Evolutionary conservation across 345 rosid species (phyloP), one percentile per base, ranked within the genome.

Genomic region (Lepidium africanum): DNA sequence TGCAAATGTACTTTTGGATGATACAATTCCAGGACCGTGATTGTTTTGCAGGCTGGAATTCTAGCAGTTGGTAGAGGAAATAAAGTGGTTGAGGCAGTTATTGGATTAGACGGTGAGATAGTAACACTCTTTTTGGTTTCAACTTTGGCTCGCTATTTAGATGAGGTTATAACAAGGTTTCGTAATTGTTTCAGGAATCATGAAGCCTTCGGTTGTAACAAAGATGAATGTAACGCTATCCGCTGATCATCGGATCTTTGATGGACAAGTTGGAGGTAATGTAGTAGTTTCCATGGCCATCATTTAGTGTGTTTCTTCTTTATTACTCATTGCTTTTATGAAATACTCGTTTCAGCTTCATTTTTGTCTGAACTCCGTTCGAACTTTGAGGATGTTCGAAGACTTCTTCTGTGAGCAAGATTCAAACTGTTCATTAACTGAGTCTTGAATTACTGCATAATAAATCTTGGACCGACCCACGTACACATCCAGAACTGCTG

Each of bases 51-150:
- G 97, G 83, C 95, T 58, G 96, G 95, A 70, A 94, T 94, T 77
- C 97, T 94, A 70, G 96, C 97, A 52, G 81, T 94, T 52, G 97
- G 97, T 62, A 83, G 97, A 76, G 97, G 99, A 76, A 94, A 88
- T 71, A 83, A 81, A 80, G 88, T 88, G 41, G 95, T 94, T 48
- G 92, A 90, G 78, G 82, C 92, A 46, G 72, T 81, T 10, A 70
- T 74, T 25, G 89, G 92, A 76, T 69, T 72, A 40, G 97, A 90
- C 17, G 99, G 92, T 94, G 59, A 85, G 81, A 76, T 49, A 42
- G 51, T 57, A 54, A 55, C 41, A 56, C 35, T 48, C 70, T 30
- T 46, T 32, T 68, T 27, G 60, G 27, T 46, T 37, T 15, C 10
- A 14, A 41, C 33, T 43, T 14, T 7, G 15, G 16, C 19, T 32